These are phyloP conservation scores for Suaeda aralocaspica DNA, from an alignment of 148 eudicot genomes.

Conservation along the genomic window DNA sequence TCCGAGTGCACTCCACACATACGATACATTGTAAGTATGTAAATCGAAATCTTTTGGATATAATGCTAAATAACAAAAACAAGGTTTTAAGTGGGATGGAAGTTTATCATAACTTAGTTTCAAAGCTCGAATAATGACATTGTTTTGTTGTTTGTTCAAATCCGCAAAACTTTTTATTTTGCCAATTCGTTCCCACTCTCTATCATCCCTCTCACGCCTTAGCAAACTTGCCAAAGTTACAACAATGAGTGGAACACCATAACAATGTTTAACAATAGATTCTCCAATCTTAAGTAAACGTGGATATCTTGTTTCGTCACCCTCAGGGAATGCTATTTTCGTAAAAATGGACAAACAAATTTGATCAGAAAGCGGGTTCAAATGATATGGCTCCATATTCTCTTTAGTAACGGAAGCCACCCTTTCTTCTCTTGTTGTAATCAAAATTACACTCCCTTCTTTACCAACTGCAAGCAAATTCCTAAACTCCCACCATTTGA, in stretches of 20 bases:
- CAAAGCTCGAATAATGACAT: constrained; percentile 9
- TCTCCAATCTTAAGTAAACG: constrained; percentile 18
- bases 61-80: constrained; percentile 18
- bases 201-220: constrained; percentile 15
- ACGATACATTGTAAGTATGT: no score
- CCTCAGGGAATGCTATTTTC: constrained; percentile 24
- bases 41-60: not conserved
- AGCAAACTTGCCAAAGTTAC: constrained; percentile 26
- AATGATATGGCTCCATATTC: not conserved
- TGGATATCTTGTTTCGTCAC: constrained; percentile 6
- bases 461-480: constrained; percentile 11
- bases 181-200: constrained; percentile 24
- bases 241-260: constrained; percentile 40
- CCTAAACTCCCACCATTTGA: constrained; percentile 9
- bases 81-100: constrained; percentile 24
- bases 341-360: no score
- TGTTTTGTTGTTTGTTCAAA: not conserved
- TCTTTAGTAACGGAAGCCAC: not conserved
- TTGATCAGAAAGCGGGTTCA: no score
- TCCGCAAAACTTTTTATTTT: not conserved
- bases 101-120: constrained; percentile 23
- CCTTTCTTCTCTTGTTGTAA: constrained; percentile 8
- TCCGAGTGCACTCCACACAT: constrained; percentile 27
- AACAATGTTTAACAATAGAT: constrained; percentile 27
- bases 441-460: constrained; percentile 16